Evolutionary conservation across 306 rosid genomes (phyloP).

Genomic region (Citrullus mucosospermus): DNA sequence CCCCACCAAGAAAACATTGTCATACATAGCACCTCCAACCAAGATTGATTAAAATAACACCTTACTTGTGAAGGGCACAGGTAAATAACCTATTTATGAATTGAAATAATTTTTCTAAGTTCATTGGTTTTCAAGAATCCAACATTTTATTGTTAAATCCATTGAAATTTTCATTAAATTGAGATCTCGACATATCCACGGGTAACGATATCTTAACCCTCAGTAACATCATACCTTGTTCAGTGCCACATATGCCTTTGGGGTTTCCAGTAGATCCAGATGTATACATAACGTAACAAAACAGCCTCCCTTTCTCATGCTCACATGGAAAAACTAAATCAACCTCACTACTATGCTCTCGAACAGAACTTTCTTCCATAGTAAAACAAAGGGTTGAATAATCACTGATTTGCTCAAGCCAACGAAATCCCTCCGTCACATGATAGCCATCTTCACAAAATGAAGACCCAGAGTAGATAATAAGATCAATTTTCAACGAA

Average conservation of each 20-base stretch:
- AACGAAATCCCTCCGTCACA: conserved; percentile 29
- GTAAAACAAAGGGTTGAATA: conserved; percentile 40
- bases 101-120: background rate
- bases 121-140: background rate
- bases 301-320: conserved; percentile 35
- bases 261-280: conserved; percentile 94
- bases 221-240: conserved; percentile 35
- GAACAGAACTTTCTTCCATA: conserved; percentile 25
- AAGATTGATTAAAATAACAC: background rate
- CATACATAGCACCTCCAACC: background rate
- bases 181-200: background rate
- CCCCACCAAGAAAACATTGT: background rate
- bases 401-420: conserved; percentile 25
- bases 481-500: conserved; percentile 42
- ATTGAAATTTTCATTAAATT: background rate
- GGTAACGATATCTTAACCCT: background rate
- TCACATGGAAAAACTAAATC: conserved; percentile 44
- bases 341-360: conserved; percentile 6
- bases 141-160: background rate
- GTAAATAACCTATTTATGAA: background rate
- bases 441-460: conserved; percentile 27
- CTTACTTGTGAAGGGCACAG: background rate
- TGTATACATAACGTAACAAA: conserved; percentile 79
- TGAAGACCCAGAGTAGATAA: conserved; percentile 33
- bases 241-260: conserved; percentile 85